Evolutionary conservation across 345 rosid species (phyloP).

Genomic region (Psidium guajava): DNA sequence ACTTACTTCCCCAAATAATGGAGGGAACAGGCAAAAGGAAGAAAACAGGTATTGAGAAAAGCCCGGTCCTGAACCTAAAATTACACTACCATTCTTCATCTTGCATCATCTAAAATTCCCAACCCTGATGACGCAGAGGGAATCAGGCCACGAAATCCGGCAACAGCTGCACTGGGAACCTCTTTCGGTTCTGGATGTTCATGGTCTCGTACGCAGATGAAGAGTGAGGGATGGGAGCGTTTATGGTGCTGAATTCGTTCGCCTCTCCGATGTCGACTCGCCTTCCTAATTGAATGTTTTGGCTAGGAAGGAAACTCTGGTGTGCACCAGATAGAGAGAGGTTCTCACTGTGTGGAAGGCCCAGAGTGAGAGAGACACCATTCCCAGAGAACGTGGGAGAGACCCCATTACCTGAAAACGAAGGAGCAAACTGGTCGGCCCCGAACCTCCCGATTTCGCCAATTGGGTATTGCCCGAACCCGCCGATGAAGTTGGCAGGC

Average conservation of each 20-base stretch:
- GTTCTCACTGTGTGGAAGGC: conserved; percentile 85
- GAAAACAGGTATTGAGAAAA: not conserved
- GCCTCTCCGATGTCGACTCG: conserved; percentile 60
- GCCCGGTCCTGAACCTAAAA: not conserved
- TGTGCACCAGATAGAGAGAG: conserved; percentile 63
- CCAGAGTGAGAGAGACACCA: conserved; percentile 87
- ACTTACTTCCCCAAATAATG: not conserved
- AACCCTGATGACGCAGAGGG: not conserved
- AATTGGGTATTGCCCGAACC: conserved; percentile 86
- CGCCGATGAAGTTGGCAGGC: conserved; percentile 61
- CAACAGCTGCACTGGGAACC: conserved; percentile 77
- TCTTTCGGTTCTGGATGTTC: conserved; percentile 73
- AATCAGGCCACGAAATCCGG: conserved; percentile 78
- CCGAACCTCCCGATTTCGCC: conserved; percentile 77
- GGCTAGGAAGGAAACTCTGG: conserved; percentile 68
- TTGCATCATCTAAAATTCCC: not conserved
- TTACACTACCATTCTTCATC: not conserved
- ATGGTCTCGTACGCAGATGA: conserved; percentile 63
- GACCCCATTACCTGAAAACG: conserved; percentile 73
- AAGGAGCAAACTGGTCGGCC: conserved; percentile 57
- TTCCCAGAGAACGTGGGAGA: conserved; percentile 77
- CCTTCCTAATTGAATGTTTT: conserved; percentile 68
- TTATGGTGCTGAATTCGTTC: conserved; percentile 47
- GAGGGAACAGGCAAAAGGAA: conserved; percentile 11
- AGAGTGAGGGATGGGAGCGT: conserved; percentile 42